Conservation (phyloP, 495 filamentous ascomycete genomes). For the Viridothelium virens region DNA sequence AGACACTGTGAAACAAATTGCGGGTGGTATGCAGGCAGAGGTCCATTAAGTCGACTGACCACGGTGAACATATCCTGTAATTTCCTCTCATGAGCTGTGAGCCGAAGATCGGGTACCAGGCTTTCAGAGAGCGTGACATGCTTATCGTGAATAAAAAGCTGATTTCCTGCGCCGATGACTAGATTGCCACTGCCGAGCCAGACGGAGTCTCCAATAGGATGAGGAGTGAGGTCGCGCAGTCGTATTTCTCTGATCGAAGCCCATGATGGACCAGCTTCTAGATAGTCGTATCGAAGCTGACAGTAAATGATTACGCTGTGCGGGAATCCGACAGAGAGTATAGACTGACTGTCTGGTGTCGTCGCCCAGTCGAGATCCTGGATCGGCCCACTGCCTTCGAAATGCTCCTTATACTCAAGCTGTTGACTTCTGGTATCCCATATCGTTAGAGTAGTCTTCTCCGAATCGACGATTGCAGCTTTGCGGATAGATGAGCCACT, state of each 20-base stretch:
- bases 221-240: conserved; percentile 74
- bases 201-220: conserved; percentile 85
- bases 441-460: conserved; percentile 72
- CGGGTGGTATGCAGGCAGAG: conserved; percentile 87
- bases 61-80: conserved; percentile 66
- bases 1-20: conserved; percentile 88
- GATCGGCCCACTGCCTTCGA: conserved; percentile 64
- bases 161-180: conserved; percentile 83
- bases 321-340: conserved; percentile 84
- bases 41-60: conserved; percentile 74
- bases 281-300: conserved; percentile 89
- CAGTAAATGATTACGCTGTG: conserved; percentile 77
- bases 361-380: conserved; percentile 91
- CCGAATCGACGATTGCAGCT: conserved; percentile 69
- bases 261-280: conserved; percentile 87
- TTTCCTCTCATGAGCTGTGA: conserved; percentile 48
- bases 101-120: conserved; percentile 55
- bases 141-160: conserved; percentile 81
- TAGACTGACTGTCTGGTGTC: conserved; percentile 82
- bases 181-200: conserved; percentile 82
- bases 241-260: conserved; percentile 72
- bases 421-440: conserved; percentile 81
- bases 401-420: conserved; percentile 72
- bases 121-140: conserved; percentile 56
- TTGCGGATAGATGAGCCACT: conserved; percentile 84